phyloP scores from a whole-genome alignment of 805 yeast species.

The Cyberlindnera sargentensis region DNA sequence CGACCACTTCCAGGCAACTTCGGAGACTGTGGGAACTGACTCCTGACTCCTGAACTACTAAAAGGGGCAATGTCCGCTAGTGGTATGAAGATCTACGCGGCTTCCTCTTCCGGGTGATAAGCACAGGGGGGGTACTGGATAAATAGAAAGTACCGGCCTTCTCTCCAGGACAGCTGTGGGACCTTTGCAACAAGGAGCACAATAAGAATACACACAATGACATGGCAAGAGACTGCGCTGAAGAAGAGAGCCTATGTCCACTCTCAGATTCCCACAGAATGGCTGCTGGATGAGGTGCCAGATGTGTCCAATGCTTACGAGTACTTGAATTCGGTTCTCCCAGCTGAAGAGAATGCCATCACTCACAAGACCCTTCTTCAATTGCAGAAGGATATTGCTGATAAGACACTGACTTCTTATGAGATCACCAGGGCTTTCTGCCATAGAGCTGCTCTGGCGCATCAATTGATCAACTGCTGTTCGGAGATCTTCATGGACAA shows the following conservation, averaged over 20 bases:
- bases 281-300: constrained; percentile 3
- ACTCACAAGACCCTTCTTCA: constrained; percentile 6
- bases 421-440: constrained; percentile 6
- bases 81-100: too few relatives aligned
- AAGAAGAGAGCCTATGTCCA: constrained; percentile 10
- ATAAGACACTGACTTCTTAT: constrained; percentile 6
- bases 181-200: neutral
- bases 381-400: constrained; percentile 2
- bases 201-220: constrained; percentile 1
- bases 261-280: constrained; percentile 11
- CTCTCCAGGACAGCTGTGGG: too few relatives aligned
- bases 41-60: too few relatives aligned
- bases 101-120: too few relatives aligned
- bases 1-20: too few relatives aligned
- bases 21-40: too few relatives aligned
- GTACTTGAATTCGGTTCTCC: constrained; percentile 4
- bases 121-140: too few relatives aligned
- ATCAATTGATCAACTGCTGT: constrained; percentile 37
- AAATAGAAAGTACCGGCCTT: too few relatives aligned
- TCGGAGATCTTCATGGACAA: constrained; percentile 39
- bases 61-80: too few relatives aligned
- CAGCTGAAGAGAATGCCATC: constrained; percentile 3
- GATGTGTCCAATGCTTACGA: constrained; percentile 2
- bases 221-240: constrained; percentile 13
- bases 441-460: constrained; percentile 29